Base-by-base conservation (phyloP, 805 yeast genomes). In the Hanseniaspora jakobsenii region DNA sequence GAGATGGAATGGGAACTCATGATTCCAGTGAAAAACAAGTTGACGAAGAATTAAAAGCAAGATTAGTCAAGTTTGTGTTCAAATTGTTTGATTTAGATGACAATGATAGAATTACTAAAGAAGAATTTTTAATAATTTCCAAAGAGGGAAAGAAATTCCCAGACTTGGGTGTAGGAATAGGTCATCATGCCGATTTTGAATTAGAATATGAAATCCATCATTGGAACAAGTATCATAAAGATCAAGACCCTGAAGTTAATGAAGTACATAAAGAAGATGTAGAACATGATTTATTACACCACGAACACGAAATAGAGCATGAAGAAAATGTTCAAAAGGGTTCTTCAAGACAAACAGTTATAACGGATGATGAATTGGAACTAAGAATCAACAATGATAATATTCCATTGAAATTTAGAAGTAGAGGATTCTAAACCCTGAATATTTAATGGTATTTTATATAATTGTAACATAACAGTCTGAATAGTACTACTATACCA, bases 181-280 rank as follows among this genome's bases (percentile, higher is more conserved):
- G 95, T 22, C 95, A 87, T 57, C 95, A 87, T 63, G 79, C 86
- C 28, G 95, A 84, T 63, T 89, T 86, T 56, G 97, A 87, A 61
- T 72, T 75, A 52, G 96, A 87, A 59, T 89, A 87, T 58, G 96
- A 89, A 59, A 78, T 83, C 47, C 96, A 87, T 60, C 97, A 87
- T 60, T 89, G 96, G 96, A 73, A 78, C 49, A 67, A 85, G 62
- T 78, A 70, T 56, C 91, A 82, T 57, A 69, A 73, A 46, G 75
- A 82, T 51, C 63, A 69, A 46, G 96, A 86, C 59, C 95, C 95
- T 1, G 86, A 83, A 44, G 85, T 86, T 22, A 69, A 71, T 53
- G 64, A 73, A 19, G 80, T 82, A 42, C 96, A 86, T 58, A 80
- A 78, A 50, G 96, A 86, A 58, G 96, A 86, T 58, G 73, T 81